Base-by-base conservation (phyloP, 1,284 basidiomycete genomes). In the Porogramme epimiltina region DNA sequence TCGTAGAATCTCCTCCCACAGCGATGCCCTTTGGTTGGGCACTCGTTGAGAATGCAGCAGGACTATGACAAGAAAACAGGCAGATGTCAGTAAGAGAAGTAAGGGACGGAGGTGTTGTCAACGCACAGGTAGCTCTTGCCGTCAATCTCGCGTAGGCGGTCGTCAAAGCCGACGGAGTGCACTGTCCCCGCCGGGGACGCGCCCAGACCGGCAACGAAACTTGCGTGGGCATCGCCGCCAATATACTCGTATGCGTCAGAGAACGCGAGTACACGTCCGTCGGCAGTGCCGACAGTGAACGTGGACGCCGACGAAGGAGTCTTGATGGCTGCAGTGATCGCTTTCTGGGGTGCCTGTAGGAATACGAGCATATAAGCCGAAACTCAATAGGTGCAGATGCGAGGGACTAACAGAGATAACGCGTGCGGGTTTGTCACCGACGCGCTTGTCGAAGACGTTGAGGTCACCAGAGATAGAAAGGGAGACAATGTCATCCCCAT, bases 381-480 rank as follows among this genome's bases (percentile, higher is more conserved):
- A 19, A 19, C 42, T 18, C 39, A 28, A 23, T 31, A 13, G 16
- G 24, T 22, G 39, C 45, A 58, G 1, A 22, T 40, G 31, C 26
- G 10, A 10, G 16, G 49, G 15, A 59, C 76, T 42, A 63, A 86
- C 89, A 58, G 82, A 77, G 47, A 95, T 73, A 4, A 87, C 71
- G 18, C 83, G 81, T 3, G 80, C 68, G 3, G 84, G 81, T 55
- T 81, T 83, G 44, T 81, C 75, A 1, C 78, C 78, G 11, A 77
- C 77, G 36, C 92, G 79, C 18, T 83, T 81, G 68, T 98, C 95
- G 66, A 96, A 87, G 18, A 97, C 67, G 64, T 91, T 94, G 48
- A 99, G 77, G 49, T 85, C 81, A 16, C 96, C 95, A 0, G 84
- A 84, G 62, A 97, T 76, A 2, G 93, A 93, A 36, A 98, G 75